phyloP scores from a whole-genome alignment of 2,329 filamentous ascomycete species.

The Diaporthe amygdali region DNA sequence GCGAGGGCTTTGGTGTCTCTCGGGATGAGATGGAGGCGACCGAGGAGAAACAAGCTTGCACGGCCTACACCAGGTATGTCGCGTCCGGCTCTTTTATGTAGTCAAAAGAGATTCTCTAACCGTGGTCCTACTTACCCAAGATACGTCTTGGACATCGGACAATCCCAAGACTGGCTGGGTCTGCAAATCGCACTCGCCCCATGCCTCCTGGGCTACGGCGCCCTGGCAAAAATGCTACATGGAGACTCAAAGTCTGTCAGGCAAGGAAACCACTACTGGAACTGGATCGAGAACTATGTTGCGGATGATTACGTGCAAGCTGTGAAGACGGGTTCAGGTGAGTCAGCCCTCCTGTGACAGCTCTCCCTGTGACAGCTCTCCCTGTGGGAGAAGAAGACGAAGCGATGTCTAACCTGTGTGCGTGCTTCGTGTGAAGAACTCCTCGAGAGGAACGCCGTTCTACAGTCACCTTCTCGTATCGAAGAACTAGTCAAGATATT shows the following conservation, averaged over 20 bases:
- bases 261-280: slow-evolving; percentile 79
- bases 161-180: slow-evolving; percentile 86
- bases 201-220: slow-evolving; percentile 87
- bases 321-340: slow-evolving; percentile 73
- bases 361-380: too few relatives aligned
- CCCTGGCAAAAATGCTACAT: slow-evolving; percentile 75
- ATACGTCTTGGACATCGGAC: slow-evolving; percentile 88
- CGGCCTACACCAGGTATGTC: slow-evolving; percentile 41
- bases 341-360: slow-evolving; percentile 31
- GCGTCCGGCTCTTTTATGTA: slow-evolving; percentile 56
- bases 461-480: slow-evolving; percentile 75
- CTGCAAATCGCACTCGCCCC: slow-evolving; percentile 85
- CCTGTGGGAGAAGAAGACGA: neutral
- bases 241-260: slow-evolving; percentile 64
- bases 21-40: slow-evolving; percentile 73
- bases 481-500: slow-evolving; percentile 87
- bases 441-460: slow-evolving; percentile 75
- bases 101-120: slow-evolving; percentile 72
- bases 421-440: slow-evolving; percentile 55
- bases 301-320: slow-evolving; percentile 79
- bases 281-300: slow-evolving; percentile 90
- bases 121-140: slow-evolving; percentile 35
- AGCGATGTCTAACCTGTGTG: neutral
- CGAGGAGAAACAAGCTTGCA: slow-evolving; percentile 62
- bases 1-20: slow-evolving; percentile 78